Evolutionary conservation across 73 alveolate genomes (phyloP).

Genomic region (Symbiodinium pilosum): DNA sequence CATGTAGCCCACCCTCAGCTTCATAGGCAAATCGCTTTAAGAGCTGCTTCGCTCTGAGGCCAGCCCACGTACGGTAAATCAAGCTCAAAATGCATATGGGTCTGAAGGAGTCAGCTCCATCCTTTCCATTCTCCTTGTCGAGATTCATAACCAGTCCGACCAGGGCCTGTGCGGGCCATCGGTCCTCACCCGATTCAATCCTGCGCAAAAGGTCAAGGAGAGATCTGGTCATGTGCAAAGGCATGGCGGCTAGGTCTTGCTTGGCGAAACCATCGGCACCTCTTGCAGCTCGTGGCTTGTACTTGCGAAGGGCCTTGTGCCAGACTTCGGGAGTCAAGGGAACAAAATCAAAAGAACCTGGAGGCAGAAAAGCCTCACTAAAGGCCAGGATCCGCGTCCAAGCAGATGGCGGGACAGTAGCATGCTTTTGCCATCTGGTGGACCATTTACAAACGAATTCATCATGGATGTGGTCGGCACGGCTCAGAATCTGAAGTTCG

Average conservation of each 20-base stretch:
- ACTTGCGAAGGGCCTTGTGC: neutral
- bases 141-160: neutral
- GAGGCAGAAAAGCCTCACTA: neutral
- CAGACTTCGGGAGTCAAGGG: neutral
- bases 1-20: neutral
- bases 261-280: neutral
- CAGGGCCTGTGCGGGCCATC: neutral
- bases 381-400: neutral
- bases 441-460: neutral
- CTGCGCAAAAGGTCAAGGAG: neutral
- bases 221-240: neutral
- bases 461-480: neutral
- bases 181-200: neutral
- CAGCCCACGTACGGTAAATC: neutral
- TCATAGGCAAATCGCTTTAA: neutral
- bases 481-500: neutral
- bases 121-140: neutral
- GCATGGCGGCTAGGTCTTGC: neutral
- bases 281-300: neutral
- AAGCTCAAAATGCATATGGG: neutral
- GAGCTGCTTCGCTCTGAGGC: neutral
- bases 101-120: neutral
- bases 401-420: neutral
- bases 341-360: neutral
- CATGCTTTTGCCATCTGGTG: neutral